Conservation (phyloP, 306 rosid species). For the Luffa acutangula region DNA sequence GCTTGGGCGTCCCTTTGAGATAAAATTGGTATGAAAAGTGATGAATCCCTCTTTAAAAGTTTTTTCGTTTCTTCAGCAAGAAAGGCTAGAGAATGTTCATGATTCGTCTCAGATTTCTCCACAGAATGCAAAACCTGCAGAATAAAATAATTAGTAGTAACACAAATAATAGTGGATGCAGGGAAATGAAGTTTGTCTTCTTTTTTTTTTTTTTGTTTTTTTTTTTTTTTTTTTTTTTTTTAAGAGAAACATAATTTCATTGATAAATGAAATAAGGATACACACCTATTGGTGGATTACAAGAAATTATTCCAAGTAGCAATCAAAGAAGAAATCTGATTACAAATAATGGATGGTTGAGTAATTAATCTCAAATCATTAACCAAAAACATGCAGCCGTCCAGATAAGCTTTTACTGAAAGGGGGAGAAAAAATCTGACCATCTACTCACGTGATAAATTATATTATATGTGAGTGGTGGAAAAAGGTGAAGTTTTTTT, state of each 20-base stretch:
- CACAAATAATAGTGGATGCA: not conserved
- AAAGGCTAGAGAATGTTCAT: slow-evolving; percentile 81
- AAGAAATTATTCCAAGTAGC: no score
- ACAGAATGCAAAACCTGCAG: slow-evolving; percentile 57
- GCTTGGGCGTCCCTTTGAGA: slow-evolving; percentile 92
- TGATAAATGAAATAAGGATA: no score
- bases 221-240: no score
- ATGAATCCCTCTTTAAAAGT: slow-evolving; percentile 66
- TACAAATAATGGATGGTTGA: not conserved
- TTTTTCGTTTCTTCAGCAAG: slow-evolving; percentile 90
- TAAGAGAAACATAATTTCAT: no score
- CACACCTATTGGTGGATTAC: no score
- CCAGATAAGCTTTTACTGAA: not conserved
- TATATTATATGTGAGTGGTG: not conserved
- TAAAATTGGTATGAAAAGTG: slow-evolving; percentile 69
- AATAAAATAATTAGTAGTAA: not conserved
- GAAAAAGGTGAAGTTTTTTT: not conserved
- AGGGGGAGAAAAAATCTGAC: not conserved
- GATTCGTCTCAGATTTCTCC: slow-evolving; percentile 55
- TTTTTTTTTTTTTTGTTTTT: no score
- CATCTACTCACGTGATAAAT: not conserved
- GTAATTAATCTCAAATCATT: not conserved
- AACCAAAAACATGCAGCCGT: not conserved
- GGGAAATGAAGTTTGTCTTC: not conserved
- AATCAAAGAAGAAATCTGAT: no score